Base-by-base conservation (phyloP, 169 alveolate species). In the Cryptosporidium meleagridis region DNA sequence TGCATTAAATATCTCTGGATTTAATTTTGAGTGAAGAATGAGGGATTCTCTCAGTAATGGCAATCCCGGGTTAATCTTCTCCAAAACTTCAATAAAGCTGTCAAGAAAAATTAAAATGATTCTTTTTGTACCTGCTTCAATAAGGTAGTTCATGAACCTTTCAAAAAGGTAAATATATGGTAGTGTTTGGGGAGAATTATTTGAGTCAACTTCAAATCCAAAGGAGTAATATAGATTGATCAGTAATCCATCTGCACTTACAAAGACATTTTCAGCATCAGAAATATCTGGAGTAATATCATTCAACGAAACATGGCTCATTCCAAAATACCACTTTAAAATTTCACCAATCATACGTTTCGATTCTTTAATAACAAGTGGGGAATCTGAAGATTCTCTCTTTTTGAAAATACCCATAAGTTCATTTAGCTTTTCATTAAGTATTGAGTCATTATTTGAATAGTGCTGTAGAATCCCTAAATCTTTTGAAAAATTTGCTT, bases 251-350 rank as follows among this genome's bases (percentile, higher is more conserved):
- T 80, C 89, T 41, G 68, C 89, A 45, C 70, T 59, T 21, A 80
- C 89, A 62, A 80, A 80, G 3, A 80, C 89, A 59, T 80, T 80
- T 48, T 80, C 89, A 12, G 89, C 72, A 67, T 80, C 89, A 4
- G 89, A 59, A 21, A 80, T 62, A 80, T 80, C 89, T 29, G 89
- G 89, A 31, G 89, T 80, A 31, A 80, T 67, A 18, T 80, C 89
- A 61, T 51, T 59, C 62, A 61, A 26, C 6, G 89, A 80, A 16
- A 80, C 89, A 14, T 59, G 73, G 62, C 39, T 62, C 29, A 37
- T 33, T 6, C 89, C 75, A 62, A 80, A 80, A 62, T 80, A 80
- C 89, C 89, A 80, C 39, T 62, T 65, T n/a, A 80, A 44, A 41
- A 80, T 80, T 16, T 80, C 75, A 23, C 89, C 89, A 26, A 80